phyloP scores from a whole-genome alignment of 805 yeast species.

The Zygosaccharomyces bisporus region DNA sequence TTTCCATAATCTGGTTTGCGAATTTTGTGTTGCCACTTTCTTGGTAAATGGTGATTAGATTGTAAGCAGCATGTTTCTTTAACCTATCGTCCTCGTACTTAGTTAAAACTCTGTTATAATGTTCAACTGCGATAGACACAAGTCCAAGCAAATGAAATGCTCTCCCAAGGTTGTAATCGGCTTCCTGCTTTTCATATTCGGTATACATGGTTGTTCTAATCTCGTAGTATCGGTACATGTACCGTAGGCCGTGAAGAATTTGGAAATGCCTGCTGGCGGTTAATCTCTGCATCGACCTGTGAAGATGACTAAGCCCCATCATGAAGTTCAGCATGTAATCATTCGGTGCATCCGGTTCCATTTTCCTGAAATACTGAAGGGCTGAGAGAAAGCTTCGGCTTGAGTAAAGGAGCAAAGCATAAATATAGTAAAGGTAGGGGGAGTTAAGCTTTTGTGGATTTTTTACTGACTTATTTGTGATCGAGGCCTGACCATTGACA shows the following conservation, averaged over 20 bases:
- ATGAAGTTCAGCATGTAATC: constrained; percentile 79
- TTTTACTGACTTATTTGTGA: constrained; percentile 48
- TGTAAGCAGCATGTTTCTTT: constrained; percentile 80
- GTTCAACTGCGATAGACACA: constrained; percentile 64
- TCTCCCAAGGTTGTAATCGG: constrained; percentile 77
- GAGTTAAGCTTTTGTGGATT: constrained; percentile 44
- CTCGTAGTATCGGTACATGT: constrained; percentile 64
- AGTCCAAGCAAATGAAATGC: constrained; percentile 81
- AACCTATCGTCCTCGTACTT: constrained; percentile 56
- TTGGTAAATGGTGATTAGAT: constrained; percentile 69
- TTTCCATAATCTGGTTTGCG: constrained; percentile 62
- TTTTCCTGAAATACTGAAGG: constrained; percentile 68
- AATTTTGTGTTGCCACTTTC: constrained; percentile 65
- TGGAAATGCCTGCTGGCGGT: constrained; percentile 84
- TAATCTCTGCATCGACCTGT: constrained; percentile 87
- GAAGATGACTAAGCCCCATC: constrained; percentile 77
- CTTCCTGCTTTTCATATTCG: constrained; percentile 61
- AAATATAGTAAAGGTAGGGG: constrained; percentile 71
- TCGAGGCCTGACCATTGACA: constrained; percentile 76
- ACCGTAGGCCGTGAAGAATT: constrained; percentile 80
- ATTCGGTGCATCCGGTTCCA: constrained; percentile 59
- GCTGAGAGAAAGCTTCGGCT: constrained; percentile 82
- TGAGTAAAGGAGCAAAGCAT: constrained; percentile 74
- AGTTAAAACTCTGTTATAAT: constrained; percentile 66
- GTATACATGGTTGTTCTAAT: constrained; percentile 40